These are phyloP conservation scores for Emergomyces pasteurianus DNA, from an alignment of 2,329 filamentous ascomycete species.

Conservation along the genomic window DNA sequence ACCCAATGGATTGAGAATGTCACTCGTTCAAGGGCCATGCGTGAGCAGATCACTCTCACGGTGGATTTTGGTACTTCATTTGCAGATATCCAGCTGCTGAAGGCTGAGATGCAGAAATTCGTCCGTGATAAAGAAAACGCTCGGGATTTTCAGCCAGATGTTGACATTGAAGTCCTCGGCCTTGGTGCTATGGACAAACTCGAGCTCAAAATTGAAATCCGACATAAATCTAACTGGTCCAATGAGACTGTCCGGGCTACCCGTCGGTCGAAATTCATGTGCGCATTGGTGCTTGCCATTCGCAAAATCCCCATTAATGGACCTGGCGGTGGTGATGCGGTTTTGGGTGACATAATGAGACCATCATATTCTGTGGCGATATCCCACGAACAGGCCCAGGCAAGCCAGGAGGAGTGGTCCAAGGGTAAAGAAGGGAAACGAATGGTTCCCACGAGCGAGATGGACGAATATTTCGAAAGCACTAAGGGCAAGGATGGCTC, in stretches of 20 bases:
- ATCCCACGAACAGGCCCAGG: slow-evolving; percentile 52
- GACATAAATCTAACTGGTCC: slow-evolving; percentile 87
- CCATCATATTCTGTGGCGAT: slow-evolving; percentile 73
- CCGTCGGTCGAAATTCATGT: slow-evolving; percentile 92
- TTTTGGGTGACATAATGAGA: slow-evolving; percentile 52
- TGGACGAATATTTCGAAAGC: slow-evolving; percentile 9
- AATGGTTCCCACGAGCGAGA: slow-evolving; percentile 43
- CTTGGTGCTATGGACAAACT: slow-evolving; percentile 83
- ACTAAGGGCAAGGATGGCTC: background rate
- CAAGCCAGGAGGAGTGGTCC: slow-evolving; percentile 48
- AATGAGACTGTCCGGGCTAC: slow-evolving; percentile 72
- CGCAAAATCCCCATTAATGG: slow-evolving; percentile 77
- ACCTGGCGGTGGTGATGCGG: slow-evolving; percentile 59
- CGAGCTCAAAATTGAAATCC: slow-evolving; percentile 67
- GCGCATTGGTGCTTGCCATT: slow-evolving; percentile 72
- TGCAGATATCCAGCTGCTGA: slow-evolving; percentile 77
- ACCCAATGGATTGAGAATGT: slow-evolving; percentile 93
- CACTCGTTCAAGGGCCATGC: slow-evolving; percentile 82
- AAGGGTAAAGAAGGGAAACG: slow-evolving; percentile 53
- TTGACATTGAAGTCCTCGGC: slow-evolving; percentile 64
- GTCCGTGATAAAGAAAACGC: slow-evolving; percentile 72
- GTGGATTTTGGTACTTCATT: slow-evolving; percentile 80
- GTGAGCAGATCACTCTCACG: slow-evolving; percentile 66
- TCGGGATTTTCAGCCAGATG: slow-evolving; percentile 79
- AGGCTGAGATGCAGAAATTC: slow-evolving; percentile 73